Conservation (phyloP, 2,329 filamentous ascomycete genomes). For the Fragosphaeria purpurea region DNA sequence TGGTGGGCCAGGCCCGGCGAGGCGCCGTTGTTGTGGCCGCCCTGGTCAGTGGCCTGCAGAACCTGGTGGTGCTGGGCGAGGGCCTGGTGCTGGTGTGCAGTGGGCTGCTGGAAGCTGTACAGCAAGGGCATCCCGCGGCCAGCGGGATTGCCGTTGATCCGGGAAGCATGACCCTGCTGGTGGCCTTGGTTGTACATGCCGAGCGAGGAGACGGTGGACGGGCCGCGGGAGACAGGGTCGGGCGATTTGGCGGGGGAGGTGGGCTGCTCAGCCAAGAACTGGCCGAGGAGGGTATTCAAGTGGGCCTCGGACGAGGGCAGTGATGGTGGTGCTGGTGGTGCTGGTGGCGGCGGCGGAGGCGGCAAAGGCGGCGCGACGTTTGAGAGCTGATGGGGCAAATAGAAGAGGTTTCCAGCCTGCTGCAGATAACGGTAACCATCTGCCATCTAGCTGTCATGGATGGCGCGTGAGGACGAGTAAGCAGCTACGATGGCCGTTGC, state of each 20-base stretch:
- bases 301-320: constrained; percentile 18
- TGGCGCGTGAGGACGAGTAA: not conserved
- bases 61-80: constrained; percentile 54
- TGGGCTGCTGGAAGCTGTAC: constrained; percentile 59
- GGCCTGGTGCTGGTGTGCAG: constrained; percentile 51
- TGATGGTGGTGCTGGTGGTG: no score
- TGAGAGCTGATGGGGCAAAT: constrained; percentile 38
- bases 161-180: constrained; percentile 63
- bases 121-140: constrained; percentile 53
- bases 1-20: constrained; percentile 48
- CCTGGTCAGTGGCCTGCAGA: constrained; percentile 46
- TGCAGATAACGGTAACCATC: constrained; percentile 57
- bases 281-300: constrained; percentile 24
- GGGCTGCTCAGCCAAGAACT: constrained; percentile 20
- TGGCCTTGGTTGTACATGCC: constrained; percentile 67
- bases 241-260: constrained; percentile 19
- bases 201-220: constrained; percentile 19
- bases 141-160: constrained; percentile 61
- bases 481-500: constrained; percentile 1
- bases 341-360: no score
- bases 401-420: constrained; percentile 49
- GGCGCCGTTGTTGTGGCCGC: constrained; percentile 41
- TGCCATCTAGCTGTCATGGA: constrained; percentile 49
- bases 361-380: constrained; percentile 22
- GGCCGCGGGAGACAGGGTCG: constrained; percentile 21